Base-by-base conservation (phyloP, 2,329 filamentous ascomycete species). In the Diplocarpon rosae region DNA sequence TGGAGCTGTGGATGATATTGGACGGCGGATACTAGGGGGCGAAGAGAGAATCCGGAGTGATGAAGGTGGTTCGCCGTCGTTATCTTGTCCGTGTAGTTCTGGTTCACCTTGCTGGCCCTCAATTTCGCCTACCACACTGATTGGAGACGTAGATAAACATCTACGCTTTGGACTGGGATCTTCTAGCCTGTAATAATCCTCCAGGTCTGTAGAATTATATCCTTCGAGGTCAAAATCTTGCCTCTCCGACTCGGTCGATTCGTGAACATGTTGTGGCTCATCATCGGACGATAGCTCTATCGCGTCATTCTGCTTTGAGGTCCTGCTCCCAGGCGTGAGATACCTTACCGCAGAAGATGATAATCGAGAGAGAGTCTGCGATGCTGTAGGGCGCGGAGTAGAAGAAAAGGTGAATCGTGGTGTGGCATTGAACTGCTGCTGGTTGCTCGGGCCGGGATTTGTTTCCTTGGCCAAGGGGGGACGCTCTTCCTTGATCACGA, bases 371-470 rank as follows among this genome's bases (percentile, higher is more conserved):
- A 49, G 30, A 46, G 37, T 48, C 24, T 57, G 53, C n/a, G 56
- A 49, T 6, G 48, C 47, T 35, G 52, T 50, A 14, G 52, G 51
- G 42, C 48, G 47, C 10, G 58, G 59, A 1, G 58, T 59, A 2
- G 57, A 60, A 14, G 59, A 51, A 37, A 62, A 50, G 7, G 50
- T 55, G 47, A 63, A 63, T 30, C 59, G 55, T 42, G 59, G 61
- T 17, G 60, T 60, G 9, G 56, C 43, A 38, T 62, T 62, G 47
- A 63, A 63, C 48, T 59, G 60, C 39, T 57, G 58, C 39, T 57
- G 58, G 11, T 50, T 47, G 44, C 50, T 50, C 34, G 51, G 44
- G 29, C 41, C 30, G 51, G 51, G n/a, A 52, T 51, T 33, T 54
- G 43, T 32, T 40, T 55, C 48, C 46, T 52, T 54, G 7, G 51